A percentile compares a stretch with the other conserved stretches of the same genome.
Conservation (phyloP, 352 stramenopile species). For the Phytopythium boreale region DNA sequence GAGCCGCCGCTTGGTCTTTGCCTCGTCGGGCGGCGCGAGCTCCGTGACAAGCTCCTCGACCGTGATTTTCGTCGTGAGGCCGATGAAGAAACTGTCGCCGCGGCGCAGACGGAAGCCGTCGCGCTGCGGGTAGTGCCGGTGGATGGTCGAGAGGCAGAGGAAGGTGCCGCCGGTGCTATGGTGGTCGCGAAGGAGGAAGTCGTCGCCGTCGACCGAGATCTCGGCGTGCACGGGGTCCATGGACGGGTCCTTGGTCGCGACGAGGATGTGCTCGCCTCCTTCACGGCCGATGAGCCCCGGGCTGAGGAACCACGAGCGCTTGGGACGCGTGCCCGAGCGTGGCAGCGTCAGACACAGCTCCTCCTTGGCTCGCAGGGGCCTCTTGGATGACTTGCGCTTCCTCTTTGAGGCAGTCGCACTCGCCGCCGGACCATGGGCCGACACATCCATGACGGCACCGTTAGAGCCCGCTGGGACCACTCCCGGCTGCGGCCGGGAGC, state of each 20-base stretch:
- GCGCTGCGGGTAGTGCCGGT: slow-evolving; percentile 64
- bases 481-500: not conserved
- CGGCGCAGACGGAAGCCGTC: slow-evolving; percentile 58
- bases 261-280: slow-evolving; percentile 35
- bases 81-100: slow-evolving; percentile 51
- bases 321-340: slow-evolving; percentile 25
- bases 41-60: slow-evolving; percentile 26
- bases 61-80: slow-evolving; percentile 21
- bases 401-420: not conserved
- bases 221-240: slow-evolving; percentile 72
- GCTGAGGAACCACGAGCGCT: slow-evolving; percentile 65
- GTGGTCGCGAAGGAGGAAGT: slow-evolving; percentile 58
- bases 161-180: slow-evolving; percentile 50
- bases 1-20: not conserved
- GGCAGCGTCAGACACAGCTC: slow-evolving; percentile 54
- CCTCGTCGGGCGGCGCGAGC: not conserved
- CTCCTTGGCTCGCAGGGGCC: slow-evolving; percentile 41
- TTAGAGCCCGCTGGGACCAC: not conserved
- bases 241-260: slow-evolving; percentile 50
- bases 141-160: slow-evolving; percentile 67
- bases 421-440: not conserved
- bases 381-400: slow-evolving; percentile 3
- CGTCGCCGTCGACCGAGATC: slow-evolving; percentile 50
- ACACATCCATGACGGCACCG: not conserved
- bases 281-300: slow-evolving; percentile 59